Evolutionary conservation across 805 yeast genomes (phyloP), one percentile per base, ranked within the genome.

Genomic region (Candida ortonii): DNA sequence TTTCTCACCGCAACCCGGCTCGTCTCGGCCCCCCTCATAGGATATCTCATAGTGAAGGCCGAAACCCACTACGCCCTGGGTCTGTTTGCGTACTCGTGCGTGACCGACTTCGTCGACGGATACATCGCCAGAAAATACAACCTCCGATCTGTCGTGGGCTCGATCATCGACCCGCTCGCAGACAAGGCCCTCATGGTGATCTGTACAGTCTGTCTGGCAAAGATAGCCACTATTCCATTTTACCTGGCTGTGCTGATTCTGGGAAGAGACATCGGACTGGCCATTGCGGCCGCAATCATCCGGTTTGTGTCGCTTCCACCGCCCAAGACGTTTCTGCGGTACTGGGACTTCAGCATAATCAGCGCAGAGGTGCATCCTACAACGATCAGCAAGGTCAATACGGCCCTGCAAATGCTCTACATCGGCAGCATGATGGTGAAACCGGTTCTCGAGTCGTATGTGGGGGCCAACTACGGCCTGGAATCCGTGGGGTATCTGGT

Each of bases 91-190:
- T 88, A 87, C 51, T 88, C 97, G 0, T 83, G 97, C 44, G 57
- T 88, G 4, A 90, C 98, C 0, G 99, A 93, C 57, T 81, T 85
- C 44, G 62, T 89, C 15, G 99, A 93, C 59, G 99, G 99, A 0
- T 84, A 62, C 52, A 76, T 94, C 43, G 99, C 99, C 4, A 69
- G 99, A 36, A 73, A 62, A 40, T 90, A 61, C 65, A 78, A 86
- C 36, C 66, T 83, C 71, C 73, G 78, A 50, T 79, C 96, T 1
- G 80, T 84, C 1, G 73, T 88, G 6, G 99, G 99, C 0, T 81
- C 96, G 0, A 80, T 93, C 11, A 66, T 94, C 21, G 99, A 93
- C 52, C 99, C 99, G 0, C 70, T 87, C 64, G 99, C 98, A 0
- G 99, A 93, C 56, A 93, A 93, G 56, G 67, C 84, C 11, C 67